Evolutionary conservation across 768 basidiomycete species (phyloP).

Genomic region (Pluteus cervinus): DNA sequence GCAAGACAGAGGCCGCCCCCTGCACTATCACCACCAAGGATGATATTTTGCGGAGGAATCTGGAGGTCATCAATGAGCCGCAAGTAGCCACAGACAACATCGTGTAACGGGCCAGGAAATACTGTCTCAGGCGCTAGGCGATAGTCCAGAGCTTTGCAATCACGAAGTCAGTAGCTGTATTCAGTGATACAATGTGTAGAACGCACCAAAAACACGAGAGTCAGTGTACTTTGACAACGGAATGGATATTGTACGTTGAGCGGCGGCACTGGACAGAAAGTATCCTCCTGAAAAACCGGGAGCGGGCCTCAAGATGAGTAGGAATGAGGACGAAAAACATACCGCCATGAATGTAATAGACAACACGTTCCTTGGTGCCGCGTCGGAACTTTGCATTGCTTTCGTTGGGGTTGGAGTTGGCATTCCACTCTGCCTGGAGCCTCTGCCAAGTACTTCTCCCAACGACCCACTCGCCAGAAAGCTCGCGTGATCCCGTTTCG

Average conservation of each 20-base stretch:
- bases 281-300: conserved; percentile 63
- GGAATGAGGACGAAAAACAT: conserved; percentile 15
- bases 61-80: conserved; percentile 82
- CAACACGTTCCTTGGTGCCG: conserved; percentile 72
- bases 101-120: conserved; percentile 86
- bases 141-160: conserved; percentile 79
- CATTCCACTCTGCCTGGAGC: conserved; percentile 77
- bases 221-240: conserved; percentile 85
- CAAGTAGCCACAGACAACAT: conserved; percentile 83
- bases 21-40: conserved; percentile 88
- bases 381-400: conserved; percentile 17
- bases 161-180: conserved; percentile 4
- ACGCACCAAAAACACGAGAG: conserved; percentile 73
- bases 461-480: conserved; percentile 97
- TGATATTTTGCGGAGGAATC: conserved; percentile 87
- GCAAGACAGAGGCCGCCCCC: conserved; percentile 87
- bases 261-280: conserved; percentile 86
- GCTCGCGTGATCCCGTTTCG: conserved; percentile 74
- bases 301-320: conserved; percentile 1
- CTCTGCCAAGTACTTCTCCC: conserved; percentile 86
- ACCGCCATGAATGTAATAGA: conserved; percentile 96
- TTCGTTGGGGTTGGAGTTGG: conserved; percentile 20
- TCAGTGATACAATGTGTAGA: conserved; percentile 3
- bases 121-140: conserved; percentile 92
- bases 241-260: conserved; percentile 86